phyloP scores from a whole-genome alignment of 2,329 filamentous ascomycete species.

The Fusarium anguioides region DNA sequence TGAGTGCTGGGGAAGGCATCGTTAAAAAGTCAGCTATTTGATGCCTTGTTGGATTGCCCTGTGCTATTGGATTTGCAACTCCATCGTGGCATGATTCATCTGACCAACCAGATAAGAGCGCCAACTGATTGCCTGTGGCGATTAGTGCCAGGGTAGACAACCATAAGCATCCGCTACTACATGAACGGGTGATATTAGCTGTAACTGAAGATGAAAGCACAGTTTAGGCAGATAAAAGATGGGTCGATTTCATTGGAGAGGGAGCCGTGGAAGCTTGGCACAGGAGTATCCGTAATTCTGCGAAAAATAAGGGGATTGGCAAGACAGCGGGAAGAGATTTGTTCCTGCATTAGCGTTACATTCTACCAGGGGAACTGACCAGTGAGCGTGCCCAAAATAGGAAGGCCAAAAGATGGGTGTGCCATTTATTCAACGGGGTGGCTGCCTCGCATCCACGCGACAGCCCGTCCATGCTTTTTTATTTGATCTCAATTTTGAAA shows the following conservation, averaged over 20 bases:
- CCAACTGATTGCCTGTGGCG: neutral
- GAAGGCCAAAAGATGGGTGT: conserved; percentile 6
- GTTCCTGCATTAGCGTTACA: conserved; percentile 46
- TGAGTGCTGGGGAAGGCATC: neutral
- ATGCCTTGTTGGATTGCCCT: neutral
- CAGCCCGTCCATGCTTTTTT: conserved; percentile 9
- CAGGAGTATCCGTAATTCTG: conserved; percentile 2
- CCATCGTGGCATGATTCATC: neutral
- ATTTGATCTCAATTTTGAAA: conserved; percentile 8
- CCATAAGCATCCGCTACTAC: conserved; percentile 9
- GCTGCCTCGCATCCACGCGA: conserved; percentile 20
- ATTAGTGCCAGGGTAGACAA: conserved; percentile 1
- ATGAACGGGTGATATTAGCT: neutral
- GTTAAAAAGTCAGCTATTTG: neutral
- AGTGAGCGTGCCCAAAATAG: conserved; percentile 18
- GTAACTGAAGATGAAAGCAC: conserved; percentile 8
- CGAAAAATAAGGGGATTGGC: conserved; percentile 20
- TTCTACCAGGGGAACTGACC: conserved; percentile 33
- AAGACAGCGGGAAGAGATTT: conserved; percentile 34
- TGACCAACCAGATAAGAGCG: neutral
- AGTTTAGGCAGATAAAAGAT: conserved; percentile 7
- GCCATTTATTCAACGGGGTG: conserved; percentile 14
- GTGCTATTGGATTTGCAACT: conserved; percentile 6
- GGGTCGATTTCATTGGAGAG: conserved; percentile 14
- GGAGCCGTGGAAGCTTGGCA: neutral